Evolutionary conservation across 306 rosid species (phyloP).

Genomic region (Cajanus cajan): DNA sequence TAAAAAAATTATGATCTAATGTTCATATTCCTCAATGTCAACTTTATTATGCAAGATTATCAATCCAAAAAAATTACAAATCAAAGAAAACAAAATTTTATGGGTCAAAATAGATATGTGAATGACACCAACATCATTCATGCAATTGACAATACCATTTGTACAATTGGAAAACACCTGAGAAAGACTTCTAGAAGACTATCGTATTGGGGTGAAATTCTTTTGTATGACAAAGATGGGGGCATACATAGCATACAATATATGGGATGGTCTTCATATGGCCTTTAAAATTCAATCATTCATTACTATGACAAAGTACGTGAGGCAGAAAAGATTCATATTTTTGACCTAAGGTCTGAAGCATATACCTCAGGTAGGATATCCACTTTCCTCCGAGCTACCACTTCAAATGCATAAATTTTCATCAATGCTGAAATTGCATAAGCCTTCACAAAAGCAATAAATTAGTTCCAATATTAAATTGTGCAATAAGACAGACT

Average conservation of each 20-base stretch:
- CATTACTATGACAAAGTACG: slow-evolving; percentile 8
- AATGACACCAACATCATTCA: not conserved
- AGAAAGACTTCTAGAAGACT: slow-evolving; percentile 7
- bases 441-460: slow-evolving; percentile 70
- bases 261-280: not conserved
- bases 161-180: not conserved
- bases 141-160: not conserved
- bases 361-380: slow-evolving; percentile 78
- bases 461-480: slow-evolving; percentile 26
- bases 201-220: not conserved
- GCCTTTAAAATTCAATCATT: not conserved
- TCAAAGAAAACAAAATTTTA: not conserved
- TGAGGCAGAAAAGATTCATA: slow-evolving; percentile 13
- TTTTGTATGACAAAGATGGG: not conserved
- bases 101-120: not conserved
- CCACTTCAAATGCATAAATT: slow-evolving; percentile 78
- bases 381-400: slow-evolving; percentile 74
- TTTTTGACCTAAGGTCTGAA: not conserved
- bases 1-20: slow-evolving; percentile 20
- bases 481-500: not conserved
- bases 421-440: slow-evolving; percentile 87
- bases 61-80: not conserved
- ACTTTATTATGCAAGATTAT: not conserved
- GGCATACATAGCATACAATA: not conserved
- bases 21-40: not conserved